Evolutionary conservation across 2,329 filamentous ascomycete species (phyloP).

Genomic region (Fusarium sp.): DNA sequence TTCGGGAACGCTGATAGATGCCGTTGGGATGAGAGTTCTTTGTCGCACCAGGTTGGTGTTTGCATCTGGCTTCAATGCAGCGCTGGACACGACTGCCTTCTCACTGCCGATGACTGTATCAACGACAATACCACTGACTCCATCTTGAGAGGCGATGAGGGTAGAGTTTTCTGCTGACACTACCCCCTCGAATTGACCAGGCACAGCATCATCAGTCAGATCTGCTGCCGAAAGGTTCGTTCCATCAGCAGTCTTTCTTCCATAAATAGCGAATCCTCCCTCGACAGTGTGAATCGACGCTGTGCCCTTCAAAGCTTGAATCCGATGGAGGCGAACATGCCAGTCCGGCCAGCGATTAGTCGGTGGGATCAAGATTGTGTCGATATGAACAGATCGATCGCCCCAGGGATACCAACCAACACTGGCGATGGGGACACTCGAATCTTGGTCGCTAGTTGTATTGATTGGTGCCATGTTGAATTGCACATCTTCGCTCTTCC

Average conservation of each 20-base stretch:
- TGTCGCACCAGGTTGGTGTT: slow-evolving; percentile 31
- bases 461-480: background rate
- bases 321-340: slow-evolving; percentile 44
- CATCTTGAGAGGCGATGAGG: slow-evolving; percentile 11
- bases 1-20: background rate
- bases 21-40: slow-evolving; percentile 27
- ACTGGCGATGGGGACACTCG: background rate
- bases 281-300: slow-evolving; percentile 22
- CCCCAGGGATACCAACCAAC: slow-evolving; percentile 42
- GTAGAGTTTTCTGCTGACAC: background rate
- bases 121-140: slow-evolving; percentile 15
- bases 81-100: background rate
- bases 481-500: slow-evolving; percentile 35
- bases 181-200: background rate
- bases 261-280: slow-evolving; percentile 34
- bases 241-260: slow-evolving; percentile 6
- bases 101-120: background rate
- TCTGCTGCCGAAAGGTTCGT: background rate
- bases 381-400: slow-evolving; percentile 39
- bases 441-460: accelerated
- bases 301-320: background rate
- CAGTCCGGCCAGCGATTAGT: slow-evolving; percentile 48
- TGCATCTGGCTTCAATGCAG: slow-evolving; percentile 28
- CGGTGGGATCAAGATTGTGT: slow-evolving; percentile 44
- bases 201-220: accelerated